Evolutionary conservation across 1,284 basidiomycete genomes (phyloP).

Genomic region (Singerocomus inundabilis): DNA sequence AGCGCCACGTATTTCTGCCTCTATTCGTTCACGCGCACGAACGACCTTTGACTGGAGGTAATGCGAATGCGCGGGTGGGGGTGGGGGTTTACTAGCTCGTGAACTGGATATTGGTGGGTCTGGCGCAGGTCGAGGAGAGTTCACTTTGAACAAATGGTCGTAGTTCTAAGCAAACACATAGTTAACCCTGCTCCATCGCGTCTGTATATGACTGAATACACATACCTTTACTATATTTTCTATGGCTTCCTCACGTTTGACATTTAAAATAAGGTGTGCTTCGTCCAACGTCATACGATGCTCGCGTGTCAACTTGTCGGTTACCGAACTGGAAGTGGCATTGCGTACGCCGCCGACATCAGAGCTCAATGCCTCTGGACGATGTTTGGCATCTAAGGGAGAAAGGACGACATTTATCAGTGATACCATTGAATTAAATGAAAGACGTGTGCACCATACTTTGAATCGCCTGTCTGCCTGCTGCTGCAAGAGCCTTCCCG

Average conservation of each 20-base stretch:
- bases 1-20: slow-evolving; percentile 68
- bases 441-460: slow-evolving; percentile 56
- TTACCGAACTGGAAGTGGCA: slow-evolving; percentile 68
- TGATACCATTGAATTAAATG: neutral
- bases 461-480: slow-evolving; percentile 88
- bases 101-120: slow-evolving; percentile 35
- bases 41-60: slow-evolving; percentile 98
- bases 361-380: slow-evolving; percentile 59
- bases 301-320: slow-evolving; percentile 77
- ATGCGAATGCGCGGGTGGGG: slow-evolving; percentile 68
- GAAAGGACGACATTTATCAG: slow-evolving; percentile 5
- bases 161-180: slow-evolving; percentile 64
- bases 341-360: slow-evolving; percentile 72
- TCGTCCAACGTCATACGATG: slow-evolving; percentile 96
- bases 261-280: slow-evolving; percentile 91
- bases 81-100: slow-evolving; percentile 36
- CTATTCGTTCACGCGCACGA: slow-evolving; percentile 90
- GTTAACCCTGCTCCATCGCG: slow-evolving; percentile 3
- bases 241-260: slow-evolving; percentile 72
- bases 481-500: slow-evolving; percentile 89
- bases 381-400: slow-evolving; percentile 73
- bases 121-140: slow-evolving; percentile 68
- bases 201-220: slow-evolving; percentile 6
- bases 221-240: slow-evolving; percentile 74
- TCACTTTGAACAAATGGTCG: slow-evolving; percentile 89